Base-by-base conservation (phyloP, 306 rosid species). In the Rosa multiflora region DNA sequence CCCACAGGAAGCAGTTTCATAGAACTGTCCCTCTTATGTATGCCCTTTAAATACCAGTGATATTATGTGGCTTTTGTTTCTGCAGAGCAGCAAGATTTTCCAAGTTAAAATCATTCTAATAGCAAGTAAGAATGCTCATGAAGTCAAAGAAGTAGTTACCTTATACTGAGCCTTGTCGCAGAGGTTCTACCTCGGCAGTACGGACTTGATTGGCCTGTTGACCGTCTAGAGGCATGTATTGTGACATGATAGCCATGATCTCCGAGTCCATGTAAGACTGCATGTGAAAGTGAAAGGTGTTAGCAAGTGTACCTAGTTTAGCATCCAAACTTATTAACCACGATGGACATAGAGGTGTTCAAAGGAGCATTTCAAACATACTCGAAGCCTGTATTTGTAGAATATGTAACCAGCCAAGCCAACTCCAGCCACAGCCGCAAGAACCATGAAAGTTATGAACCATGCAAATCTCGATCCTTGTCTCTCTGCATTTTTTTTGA, bases 241-340 rank as follows among this genome's bases (percentile, higher is more conserved):
- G 97, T 59, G 97, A 91, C 99, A 94, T 92, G 83, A 94, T 94
- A 64, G 99, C 87, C 99, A 87, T 92, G 77, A 94, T 89, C 92
- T 94, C 99, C 0, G 99, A 87, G 82, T 94, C 97, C 99, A 94
- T 92, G 93, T 94, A 92, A 67, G 95, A 88, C 99, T 94, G 82
- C 52, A 78, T 73, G 79, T 67, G 49, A 12, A 48, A 78, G 59
- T 39, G 26, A 68, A 29, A 32, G 4, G 47, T 73, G 71, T 70
- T 52, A 70, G 8, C 61, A 32, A 42, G 44, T 3, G 32, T 32
- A 21, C 61, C 35, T 79, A 70, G 71, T 76, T 69, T 56, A 62
- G 56, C 49, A 20, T 12, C 20, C 13, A 55, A 48, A 51, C 46
- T 0, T 2, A 32, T 32, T 8, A 67, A 64, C 29, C 59, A 47